Evolutionary conservation across 495 filamentous ascomycete genomes (phyloP).

Genomic region (Amniculicola lignicola): DNA sequence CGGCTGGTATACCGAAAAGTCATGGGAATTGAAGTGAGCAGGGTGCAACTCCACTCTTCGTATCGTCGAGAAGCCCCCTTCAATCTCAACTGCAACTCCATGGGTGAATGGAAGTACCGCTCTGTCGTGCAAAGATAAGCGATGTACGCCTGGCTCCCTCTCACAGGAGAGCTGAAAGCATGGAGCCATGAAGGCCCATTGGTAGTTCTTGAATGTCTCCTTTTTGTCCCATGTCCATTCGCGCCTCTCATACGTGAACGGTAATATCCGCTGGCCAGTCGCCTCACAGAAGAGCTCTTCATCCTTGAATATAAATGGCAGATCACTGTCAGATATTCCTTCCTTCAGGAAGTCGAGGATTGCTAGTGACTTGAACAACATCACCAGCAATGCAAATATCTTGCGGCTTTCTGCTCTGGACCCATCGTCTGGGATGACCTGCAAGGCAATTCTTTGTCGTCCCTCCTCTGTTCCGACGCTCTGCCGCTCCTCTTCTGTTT

Average conservation of each 20-base stretch:
- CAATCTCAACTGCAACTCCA: background rate
- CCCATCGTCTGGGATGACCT: too few species aligned
- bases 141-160: background rate
- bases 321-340: conserved; percentile 1
- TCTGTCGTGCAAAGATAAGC: background rate
- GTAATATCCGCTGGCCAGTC: background rate
- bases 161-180: conserved; percentile 9
- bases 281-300: background rate
- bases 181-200: conserved; percentile 12
- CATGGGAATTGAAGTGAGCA: conserved; percentile 4
- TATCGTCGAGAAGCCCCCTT: conserved; percentile 2
- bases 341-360: conserved; percentile 5
- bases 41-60: conserved; percentile 6
- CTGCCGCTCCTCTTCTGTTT: too few species aligned
- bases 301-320: background rate
- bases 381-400: conserved; percentile 1
- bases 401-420: too few species aligned
- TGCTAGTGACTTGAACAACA: background rate
- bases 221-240: background rate
- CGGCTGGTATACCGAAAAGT: conserved; percentile 4
- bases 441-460: too few species aligned
- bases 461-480: too few species aligned
- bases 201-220: conserved; percentile 1
- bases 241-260: background rate
- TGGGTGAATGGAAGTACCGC: conserved; percentile 8